phyloP scores from a whole-genome alignment of 768 basidiomycete species.

The Rhizopogon roseolus region DNA sequence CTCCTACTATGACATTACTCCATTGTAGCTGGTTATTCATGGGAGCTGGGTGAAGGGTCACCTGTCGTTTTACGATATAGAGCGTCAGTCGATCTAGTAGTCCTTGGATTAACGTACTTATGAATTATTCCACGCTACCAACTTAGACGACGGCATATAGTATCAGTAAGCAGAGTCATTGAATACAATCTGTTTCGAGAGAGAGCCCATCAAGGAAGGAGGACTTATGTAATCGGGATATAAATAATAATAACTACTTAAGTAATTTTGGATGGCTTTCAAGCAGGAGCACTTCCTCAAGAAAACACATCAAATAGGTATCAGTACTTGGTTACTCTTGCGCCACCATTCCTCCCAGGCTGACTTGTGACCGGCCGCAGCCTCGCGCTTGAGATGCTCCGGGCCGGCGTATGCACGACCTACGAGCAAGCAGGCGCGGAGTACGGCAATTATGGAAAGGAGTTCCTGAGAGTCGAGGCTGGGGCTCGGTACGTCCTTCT shows the following conservation, averaged over 20 bases:
- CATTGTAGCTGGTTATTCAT: background rate
- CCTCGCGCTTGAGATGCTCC: slow-evolving; percentile 70
- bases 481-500: slow-evolving; percentile 55
- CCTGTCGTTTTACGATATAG: too few species aligned
- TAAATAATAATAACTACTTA: background rate
- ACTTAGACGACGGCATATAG: background rate
- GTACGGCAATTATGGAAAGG: slow-evolving; percentile 68
- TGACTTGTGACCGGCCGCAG: slow-evolving; percentile 34
- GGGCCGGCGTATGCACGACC: slow-evolving; percentile 67
- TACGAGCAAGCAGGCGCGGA: slow-evolving; percentile 80
- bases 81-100: too few species aligned
- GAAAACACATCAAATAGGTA: slow-evolving; percentile 41
- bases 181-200: background rate
- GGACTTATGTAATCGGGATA: background rate
- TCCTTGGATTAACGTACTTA: background rate
- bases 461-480: slow-evolving; percentile 55
- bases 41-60: too few species aligned
- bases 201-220: background rate
- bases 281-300: background rate
- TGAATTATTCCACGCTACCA: background rate
- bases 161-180: background rate
- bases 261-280: too few species aligned
- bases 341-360: slow-evolving; percentile 50
- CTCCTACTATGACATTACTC: background rate
- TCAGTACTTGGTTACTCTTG: slow-evolving; percentile 52